Evolutionary conservation across 345 rosid genomes (phyloP).

Genomic region (Pistacia integerrima): DNA sequence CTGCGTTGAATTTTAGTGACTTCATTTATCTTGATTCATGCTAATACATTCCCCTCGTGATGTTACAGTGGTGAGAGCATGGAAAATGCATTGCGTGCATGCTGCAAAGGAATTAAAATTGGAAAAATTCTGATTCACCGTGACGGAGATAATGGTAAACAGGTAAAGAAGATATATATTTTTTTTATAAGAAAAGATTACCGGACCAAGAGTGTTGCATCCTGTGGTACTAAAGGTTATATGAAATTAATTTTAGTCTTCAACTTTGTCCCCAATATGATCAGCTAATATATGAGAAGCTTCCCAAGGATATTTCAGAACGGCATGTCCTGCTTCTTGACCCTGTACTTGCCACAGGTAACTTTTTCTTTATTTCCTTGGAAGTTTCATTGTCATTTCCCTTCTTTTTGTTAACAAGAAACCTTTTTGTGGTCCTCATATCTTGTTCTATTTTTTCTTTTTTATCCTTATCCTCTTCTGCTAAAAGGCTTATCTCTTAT

Average conservation of each 20-base stretch:
- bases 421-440: neutral
- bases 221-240: neutral
- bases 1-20: neutral
- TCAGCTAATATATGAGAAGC: slow-evolving; percentile 98
- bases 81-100: slow-evolving; percentile 97
- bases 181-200: neutral
- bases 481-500: neutral
- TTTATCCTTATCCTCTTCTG: neutral
- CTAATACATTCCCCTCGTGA: slow-evolving; percentile 2
- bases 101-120: slow-evolving; percentile 98
- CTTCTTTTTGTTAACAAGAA: slow-evolving; percentile 5
- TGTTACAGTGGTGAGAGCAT: slow-evolving; percentile 93
- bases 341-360: slow-evolving; percentile 96
- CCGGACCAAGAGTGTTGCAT: neutral
- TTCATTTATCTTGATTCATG: slow-evolving; percentile 9
- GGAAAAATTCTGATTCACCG: slow-evolving; percentile 97
- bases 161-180: slow-evolving; percentile 40
- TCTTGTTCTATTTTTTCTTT: neutral
- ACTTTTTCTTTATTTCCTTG: slow-evolving; percentile 1
- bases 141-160: slow-evolving; percentile 96
- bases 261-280: slow-evolving; percentile 12
- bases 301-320: slow-evolving; percentile 91
- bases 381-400: neutral
- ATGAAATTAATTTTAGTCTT: slow-evolving; percentile 4
- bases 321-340: slow-evolving; percentile 96